Evolutionary conservation across 805 yeast species (phyloP), one percentile per base, ranked within the genome.

Genomic region (Tetrapisispora phaffii): DNA sequence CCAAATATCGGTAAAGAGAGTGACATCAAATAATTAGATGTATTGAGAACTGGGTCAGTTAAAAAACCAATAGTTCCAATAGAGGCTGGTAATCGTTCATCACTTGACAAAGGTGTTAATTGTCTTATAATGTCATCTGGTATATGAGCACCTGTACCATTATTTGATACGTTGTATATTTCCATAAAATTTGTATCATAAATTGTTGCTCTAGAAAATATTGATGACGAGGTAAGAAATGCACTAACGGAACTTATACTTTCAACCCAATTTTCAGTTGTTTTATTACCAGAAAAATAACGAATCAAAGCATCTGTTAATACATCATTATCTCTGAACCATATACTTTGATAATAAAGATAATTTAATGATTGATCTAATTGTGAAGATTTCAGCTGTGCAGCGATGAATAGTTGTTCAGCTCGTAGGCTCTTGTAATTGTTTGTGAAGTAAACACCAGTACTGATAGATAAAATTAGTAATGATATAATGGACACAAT

Each of bases 311-410:
- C 79, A 13, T 63, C 54, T 49, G 79, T 81, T 8, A 88, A 58
- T 1, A 80, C 62, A 46, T 79, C 84, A 52, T 80, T 73, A 3
- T 77, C 69, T 1, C 85, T 67, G 9, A 87, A 66, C 69, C 83
- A 79, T 46, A 73, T 73, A 2, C 80, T 74, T 61, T 86, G 94
- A 57, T 80, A 84, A 59, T 78, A 81, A 23, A 77, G 67, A 48
- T 71, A 74, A 47, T 75, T 75, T 47, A 85, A 66, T 34, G 77
- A 74, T 63, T 86, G 96, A 44, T 73, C 74, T 19, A 87, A 69
- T 61, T 88, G 96, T 0, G 89, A 75, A 0, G 90, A 78, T 61
- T 86, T 87, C 45, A 88, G 68, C 60, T 84, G 84, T 2, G 95
- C 84, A 19, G 87, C 84, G 37, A 85, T 85, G 54, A 76, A 76